Conservation (phyloP, 768 basidiomycete genomes). For the Trametes maxima region DNA sequence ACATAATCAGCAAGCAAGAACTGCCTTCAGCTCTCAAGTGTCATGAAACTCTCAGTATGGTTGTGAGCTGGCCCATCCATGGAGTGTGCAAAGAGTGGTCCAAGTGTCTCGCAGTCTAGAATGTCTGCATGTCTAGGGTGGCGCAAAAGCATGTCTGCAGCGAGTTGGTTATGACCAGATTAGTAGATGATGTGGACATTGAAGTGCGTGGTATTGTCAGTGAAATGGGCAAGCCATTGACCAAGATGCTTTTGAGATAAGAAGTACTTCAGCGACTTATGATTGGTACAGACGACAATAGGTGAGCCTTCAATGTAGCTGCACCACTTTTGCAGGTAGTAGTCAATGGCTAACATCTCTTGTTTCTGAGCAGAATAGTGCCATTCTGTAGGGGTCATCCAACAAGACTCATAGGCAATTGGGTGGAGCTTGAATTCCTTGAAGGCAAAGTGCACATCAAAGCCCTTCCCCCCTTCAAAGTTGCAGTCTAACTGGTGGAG, state of each 20-base stretch:
- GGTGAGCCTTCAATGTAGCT: slow-evolving; percentile 29
- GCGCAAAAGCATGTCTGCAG: slow-evolving; percentile 27
- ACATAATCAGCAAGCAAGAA: neutral
- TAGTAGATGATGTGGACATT: slow-evolving; percentile 19
- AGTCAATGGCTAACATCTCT: slow-evolving; percentile 15
- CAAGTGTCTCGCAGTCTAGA: slow-evolving; percentile 20
- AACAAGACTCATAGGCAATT: slow-evolving; percentile 8
- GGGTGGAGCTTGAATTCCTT: slow-evolving; percentile 6
- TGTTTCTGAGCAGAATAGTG: slow-evolving; percentile 9
- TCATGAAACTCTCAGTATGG: neutral
- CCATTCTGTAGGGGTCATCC: slow-evolving; percentile 4
- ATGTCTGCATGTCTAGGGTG: slow-evolving; percentile 21
- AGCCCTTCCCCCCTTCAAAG: slow-evolving; percentile 6
- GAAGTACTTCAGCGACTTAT: slow-evolving; percentile 29
- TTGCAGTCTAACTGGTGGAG: slow-evolving; percentile 2
- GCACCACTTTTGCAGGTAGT: slow-evolving; percentile 26
- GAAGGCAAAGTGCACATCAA: slow-evolving; percentile 5
- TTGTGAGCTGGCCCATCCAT: neutral
- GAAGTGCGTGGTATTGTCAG: slow-evolving; percentile 27
- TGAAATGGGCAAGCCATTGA: slow-evolving; percentile 27
- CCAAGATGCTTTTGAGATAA: slow-evolving; percentile 24
- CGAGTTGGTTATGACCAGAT: slow-evolving; percentile 18
- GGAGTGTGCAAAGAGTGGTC: slow-evolving; percentile 20
- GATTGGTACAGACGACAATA: slow-evolving; percentile 28
- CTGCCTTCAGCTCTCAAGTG: neutral